Percentiles rank a stretch among this genome's conserved stretches.
These are phyloP conservation scores for Aspergillus asperescens DNA, from an alignment of 495 filamentous ascomycete species.

Conservation along the genomic window DNA sequence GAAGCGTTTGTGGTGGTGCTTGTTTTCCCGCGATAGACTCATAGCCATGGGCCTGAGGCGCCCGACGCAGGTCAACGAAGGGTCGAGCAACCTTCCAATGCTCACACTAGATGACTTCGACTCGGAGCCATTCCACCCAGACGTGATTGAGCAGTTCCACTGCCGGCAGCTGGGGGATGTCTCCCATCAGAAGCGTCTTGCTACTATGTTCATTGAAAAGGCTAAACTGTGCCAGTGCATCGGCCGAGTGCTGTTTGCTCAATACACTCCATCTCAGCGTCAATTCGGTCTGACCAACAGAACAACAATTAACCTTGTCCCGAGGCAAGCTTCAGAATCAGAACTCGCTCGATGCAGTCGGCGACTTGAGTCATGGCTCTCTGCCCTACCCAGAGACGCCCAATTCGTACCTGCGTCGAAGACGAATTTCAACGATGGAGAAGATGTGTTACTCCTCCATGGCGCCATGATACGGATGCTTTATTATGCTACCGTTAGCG, in stretches of 20 bases:
- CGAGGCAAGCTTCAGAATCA: slow-evolving; percentile 65
- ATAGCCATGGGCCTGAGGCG: slow-evolving; percentile 82
- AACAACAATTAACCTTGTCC: slow-evolving; percentile 78
- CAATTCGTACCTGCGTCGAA: slow-evolving; percentile 36
- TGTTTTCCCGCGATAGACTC: slow-evolving; percentile 82
- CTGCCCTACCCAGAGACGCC: slow-evolving; percentile 55
- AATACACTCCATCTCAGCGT: slow-evolving; percentile 66
- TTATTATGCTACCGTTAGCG: slow-evolving; percentile 78
- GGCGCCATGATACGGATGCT: slow-evolving; percentile 77
- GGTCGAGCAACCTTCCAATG: slow-evolving; percentile 83
- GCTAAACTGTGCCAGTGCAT: slow-evolving; percentile 79
- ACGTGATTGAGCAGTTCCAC: slow-evolving; percentile 30
- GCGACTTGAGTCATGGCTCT: slow-evolving; percentile 65
- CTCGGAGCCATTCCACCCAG: slow-evolving; percentile 53
- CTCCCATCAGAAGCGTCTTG: slow-evolving; percentile 62
- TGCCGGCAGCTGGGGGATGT: slow-evolving; percentile 39
- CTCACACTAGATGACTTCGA: slow-evolving; percentile 74
- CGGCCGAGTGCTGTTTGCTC: slow-evolving; percentile 70
- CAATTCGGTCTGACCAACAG: slow-evolving; percentile 59
- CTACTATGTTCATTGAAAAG: slow-evolving; percentile 81
- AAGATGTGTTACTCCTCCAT: slow-evolving; percentile 61
- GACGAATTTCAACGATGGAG: slow-evolving; percentile 35
- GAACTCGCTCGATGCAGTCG: slow-evolving; percentile 64
- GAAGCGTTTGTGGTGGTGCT: slow-evolving; percentile 85
- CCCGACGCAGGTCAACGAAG: slow-evolving; percentile 78